Conservation (phyloP, 352 stramenopile species). For the Globisporangium paroecandrum region DNA sequence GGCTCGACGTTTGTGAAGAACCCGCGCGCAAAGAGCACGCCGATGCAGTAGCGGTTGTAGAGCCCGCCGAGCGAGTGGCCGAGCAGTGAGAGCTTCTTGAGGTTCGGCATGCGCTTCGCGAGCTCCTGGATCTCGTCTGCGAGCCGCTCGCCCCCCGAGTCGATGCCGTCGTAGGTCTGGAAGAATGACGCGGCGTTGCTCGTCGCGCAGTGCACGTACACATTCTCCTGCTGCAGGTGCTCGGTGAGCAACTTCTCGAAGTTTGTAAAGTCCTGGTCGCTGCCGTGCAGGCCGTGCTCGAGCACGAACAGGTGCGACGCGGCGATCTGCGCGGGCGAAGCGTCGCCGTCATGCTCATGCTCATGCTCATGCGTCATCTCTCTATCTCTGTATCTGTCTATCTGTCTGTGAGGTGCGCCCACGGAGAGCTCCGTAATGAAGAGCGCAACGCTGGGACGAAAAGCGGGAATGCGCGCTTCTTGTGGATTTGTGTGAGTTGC, state of each 20-base stretch:
- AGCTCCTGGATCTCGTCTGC: slow-evolving; percentile 61
- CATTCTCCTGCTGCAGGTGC: slow-evolving; percentile 39
- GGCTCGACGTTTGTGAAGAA: slow-evolving; percentile 73
- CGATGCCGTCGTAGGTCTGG: slow-evolving; percentile 78
- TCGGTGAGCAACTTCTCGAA: slow-evolving; percentile 52
- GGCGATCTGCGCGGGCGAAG: slow-evolving; percentile 1
- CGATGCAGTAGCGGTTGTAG: slow-evolving; percentile 77
- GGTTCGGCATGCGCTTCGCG: slow-evolving; percentile 47
- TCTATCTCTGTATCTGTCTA: not conserved
- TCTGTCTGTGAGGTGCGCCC: not conserved
- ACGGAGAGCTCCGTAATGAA: not conserved
- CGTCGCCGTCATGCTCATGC: not conserved
- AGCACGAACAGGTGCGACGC: slow-evolving; percentile 67
- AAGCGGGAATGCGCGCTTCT: slow-evolving; percentile 1
- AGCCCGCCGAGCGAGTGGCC: slow-evolving; percentile 78
- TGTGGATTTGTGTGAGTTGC: not conserved
- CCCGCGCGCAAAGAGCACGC: slow-evolving; percentile 51
- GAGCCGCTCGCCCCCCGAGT: slow-evolving; percentile 60
- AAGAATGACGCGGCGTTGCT: slow-evolving; percentile 61
- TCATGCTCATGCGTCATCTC: not conserved
- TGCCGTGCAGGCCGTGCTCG: slow-evolving; percentile 70
- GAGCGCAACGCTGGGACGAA: not conserved
- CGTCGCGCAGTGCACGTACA: slow-evolving; percentile 43
- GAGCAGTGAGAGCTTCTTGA: slow-evolving; percentile 69
- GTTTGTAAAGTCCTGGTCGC: slow-evolving; percentile 53